Evolutionary conservation across 2,329 filamentous ascomycete genomes (phyloP).

Genomic region (Colletotrichum zoysiae): DNA sequence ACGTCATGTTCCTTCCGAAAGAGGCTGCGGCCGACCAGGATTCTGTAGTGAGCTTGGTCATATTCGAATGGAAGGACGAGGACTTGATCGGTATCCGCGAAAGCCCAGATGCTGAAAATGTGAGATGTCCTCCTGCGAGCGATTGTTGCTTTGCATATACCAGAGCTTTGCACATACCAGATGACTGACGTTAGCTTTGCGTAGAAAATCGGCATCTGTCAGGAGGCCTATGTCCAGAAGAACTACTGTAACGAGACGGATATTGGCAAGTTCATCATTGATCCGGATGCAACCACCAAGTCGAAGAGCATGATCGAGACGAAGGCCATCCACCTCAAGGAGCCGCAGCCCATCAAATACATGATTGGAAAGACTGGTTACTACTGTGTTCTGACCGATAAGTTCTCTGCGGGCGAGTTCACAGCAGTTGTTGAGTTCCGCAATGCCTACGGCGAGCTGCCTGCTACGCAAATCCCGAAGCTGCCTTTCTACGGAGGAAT

Average conservation of each 20-base stretch:
- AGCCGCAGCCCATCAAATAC: slow-evolving; percentile 81
- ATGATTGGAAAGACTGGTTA: slow-evolving; percentile 91
- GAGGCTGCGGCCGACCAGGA: slow-evolving; percentile 72
- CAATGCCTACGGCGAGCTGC: slow-evolving; percentile 96
- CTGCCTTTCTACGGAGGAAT: slow-evolving; percentile 96
- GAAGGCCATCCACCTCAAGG: slow-evolving; percentile 84
- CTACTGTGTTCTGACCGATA: slow-evolving; percentile 89
- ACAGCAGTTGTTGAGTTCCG: slow-evolving; percentile 88
- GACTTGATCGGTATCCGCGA: slow-evolving; percentile 79
- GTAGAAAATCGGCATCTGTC: slow-evolving; percentile 74
- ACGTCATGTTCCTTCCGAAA: slow-evolving; percentile 80
- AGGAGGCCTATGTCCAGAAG: slow-evolving; percentile 74
- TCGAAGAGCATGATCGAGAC: slow-evolving; percentile 82
- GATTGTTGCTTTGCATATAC: not conserved
- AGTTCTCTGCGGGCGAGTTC: slow-evolving; percentile 77
- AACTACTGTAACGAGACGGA: slow-evolving; percentile 82
- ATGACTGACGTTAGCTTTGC: slow-evolving; percentile 49
- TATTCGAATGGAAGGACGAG: slow-evolving; percentile 95
- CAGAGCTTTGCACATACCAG: not conserved
- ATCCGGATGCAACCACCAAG: slow-evolving; percentile 78
- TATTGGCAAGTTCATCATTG: slow-evolving; percentile 86
- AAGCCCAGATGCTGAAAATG: slow-evolving; percentile 65
- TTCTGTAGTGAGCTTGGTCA: slow-evolving; percentile 83
- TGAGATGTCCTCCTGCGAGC: slow-evolving; percentile 51
- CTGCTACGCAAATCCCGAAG: slow-evolving; percentile 95